phyloP scores from a whole-genome alignment of 495 filamentous ascomycete genomes.

The Penicillium silybi region DNA sequence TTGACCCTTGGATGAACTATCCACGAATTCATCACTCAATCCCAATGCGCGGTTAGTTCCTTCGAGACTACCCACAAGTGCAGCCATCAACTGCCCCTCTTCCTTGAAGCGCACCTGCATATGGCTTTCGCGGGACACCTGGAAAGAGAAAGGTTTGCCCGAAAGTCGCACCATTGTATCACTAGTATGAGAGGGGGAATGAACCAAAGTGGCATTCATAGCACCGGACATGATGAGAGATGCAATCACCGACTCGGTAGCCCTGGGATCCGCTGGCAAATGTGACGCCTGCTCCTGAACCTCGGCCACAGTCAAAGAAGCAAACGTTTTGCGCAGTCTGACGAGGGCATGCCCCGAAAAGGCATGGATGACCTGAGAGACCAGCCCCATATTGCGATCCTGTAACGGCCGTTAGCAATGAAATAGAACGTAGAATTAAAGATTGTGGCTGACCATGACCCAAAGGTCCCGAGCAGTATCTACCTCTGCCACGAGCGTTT shows the following conservation, averaged over 20 bases:
- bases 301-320: constrained; percentile 43
- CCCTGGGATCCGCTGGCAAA: constrained; percentile 39
- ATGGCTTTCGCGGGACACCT: constrained; percentile 41
- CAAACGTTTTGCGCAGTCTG: constrained; percentile 42
- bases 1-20: constrained; percentile 26
- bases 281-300: constrained; percentile 34
- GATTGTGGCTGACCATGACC: constrained; percentile 48
- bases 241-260: constrained; percentile 48
- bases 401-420: constrained; percentile 18
- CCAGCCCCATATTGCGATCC: constrained; percentile 57
- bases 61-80: constrained; percentile 39
- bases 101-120: constrained; percentile 32
- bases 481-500: constrained; percentile 55
- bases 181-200: constrained; percentile 38
- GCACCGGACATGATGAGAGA: constrained; percentile 50
- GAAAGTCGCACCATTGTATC: constrained; percentile 40
- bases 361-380: constrained; percentile 46
- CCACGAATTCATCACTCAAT: constrained; percentile 55
- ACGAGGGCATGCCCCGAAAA: constrained; percentile 45
- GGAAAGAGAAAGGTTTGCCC: constrained; percentile 6
- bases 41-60: constrained; percentile 52
- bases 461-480: constrained; percentile 54
- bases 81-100: constrained; percentile 33
- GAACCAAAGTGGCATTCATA: constrained; percentile 52
- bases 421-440: neutral